A percentile compares a stretch with the other conserved stretches of the same genome.
Conservation (phyloP, 805 yeast species). For the Lipomyces japonicus region DNA sequence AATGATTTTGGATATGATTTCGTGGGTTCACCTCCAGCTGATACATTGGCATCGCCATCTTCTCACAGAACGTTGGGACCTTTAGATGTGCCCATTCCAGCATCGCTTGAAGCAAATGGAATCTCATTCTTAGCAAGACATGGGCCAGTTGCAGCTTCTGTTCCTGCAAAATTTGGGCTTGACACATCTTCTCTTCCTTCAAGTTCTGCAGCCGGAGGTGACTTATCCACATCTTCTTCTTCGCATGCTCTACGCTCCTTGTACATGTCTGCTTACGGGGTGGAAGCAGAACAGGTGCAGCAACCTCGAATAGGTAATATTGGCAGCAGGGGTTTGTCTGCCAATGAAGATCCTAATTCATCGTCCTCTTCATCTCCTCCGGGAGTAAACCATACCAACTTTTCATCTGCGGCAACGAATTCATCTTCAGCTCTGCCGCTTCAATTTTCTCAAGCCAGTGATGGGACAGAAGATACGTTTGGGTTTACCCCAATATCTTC, state of each 20-base stretch:
- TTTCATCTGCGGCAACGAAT: background rate
- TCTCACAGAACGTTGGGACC: conserved; percentile 24
- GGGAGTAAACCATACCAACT: background rate
- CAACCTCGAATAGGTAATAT: background rate
- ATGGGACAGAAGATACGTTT: background rate
- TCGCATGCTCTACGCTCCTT: conserved; percentile 21
- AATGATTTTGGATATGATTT: background rate
- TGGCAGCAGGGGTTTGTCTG: background rate
- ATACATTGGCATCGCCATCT: conserved; percentile 17
- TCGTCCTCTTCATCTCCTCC: background rate
- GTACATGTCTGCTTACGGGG: conserved; percentile 28
- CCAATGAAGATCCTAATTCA: background rate
- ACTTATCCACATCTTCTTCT: conserved; percentile 3
- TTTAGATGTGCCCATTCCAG: conserved; percentile 26
- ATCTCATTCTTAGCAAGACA: conserved; percentile 25
- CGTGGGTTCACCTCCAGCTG: conserved; percentile 7
- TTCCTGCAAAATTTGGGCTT: conserved; percentile 26
- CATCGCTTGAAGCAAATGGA: conserved; percentile 28
- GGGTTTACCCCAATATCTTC: background rate
- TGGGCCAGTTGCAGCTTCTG: conserved; percentile 31
- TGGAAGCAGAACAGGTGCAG: background rate
- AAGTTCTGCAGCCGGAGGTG: conserved; percentile 4
- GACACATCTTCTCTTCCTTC: conserved; percentile 12
- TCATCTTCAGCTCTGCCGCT: background rate
- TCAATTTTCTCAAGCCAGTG: background rate